Conservation (phyloP, 345 rosid species). For the Syzygium aqueum region DNA sequence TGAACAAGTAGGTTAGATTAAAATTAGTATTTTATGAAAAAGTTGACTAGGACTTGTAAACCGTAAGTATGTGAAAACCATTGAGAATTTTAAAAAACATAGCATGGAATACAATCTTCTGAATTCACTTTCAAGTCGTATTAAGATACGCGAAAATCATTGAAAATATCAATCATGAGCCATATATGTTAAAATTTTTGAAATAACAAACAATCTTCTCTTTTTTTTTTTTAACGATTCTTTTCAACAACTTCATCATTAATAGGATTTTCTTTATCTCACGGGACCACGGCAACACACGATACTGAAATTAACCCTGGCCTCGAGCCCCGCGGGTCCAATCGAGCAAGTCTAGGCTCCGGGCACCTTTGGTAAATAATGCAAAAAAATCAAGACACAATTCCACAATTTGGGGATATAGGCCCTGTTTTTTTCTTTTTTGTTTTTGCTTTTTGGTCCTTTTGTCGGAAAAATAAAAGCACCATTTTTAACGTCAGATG, state of each 20-base stretch:
- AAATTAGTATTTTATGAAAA: neutral
- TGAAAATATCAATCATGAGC: neutral
- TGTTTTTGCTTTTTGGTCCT: neutral
- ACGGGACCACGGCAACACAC: neutral
- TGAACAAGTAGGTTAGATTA: neutral
- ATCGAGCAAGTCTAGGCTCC: neutral
- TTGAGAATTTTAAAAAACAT: neutral
- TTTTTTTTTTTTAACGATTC: neutral
- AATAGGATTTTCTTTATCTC: neutral
- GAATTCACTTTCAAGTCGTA: neutral
- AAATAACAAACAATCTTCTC: neutral
- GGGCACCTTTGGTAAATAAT: neutral
- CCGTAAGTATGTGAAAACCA: neutral
- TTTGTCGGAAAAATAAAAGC: neutral
- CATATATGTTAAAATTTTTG: neutral
- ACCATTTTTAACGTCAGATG: neutral
- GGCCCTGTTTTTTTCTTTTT: neutral
- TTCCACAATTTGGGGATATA: neutral
- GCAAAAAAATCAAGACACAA: neutral
- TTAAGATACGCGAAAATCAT: neutral
- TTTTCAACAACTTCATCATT: neutral
- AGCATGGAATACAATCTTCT: neutral
- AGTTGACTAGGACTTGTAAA: neutral
- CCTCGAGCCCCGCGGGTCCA: neutral
- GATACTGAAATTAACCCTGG: neutral